These are phyloP conservation scores for Pythium volutum DNA, from an alignment of 352 stramenopile genomes.

Conservation along the genomic window DNA sequence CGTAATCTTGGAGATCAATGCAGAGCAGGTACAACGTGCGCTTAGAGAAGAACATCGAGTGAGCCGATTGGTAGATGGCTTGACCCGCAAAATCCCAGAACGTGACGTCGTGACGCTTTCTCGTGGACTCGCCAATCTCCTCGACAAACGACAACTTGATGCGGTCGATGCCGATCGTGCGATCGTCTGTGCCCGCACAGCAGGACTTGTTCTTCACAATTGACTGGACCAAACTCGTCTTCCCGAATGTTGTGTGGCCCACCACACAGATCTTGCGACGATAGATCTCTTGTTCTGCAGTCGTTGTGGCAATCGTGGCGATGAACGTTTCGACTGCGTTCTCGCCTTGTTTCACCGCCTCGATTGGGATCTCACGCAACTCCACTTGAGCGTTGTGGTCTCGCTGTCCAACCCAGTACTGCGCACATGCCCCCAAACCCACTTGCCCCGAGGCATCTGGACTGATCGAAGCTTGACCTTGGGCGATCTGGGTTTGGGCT, in stretches of 20 bases:
- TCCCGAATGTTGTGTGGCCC: neutral
- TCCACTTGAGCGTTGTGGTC: neutral
- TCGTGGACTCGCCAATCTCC: neutral
- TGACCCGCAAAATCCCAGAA: constrained; percentile 2
- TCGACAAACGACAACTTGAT: neutral
- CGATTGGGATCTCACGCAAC: neutral
- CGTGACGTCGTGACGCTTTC: neutral
- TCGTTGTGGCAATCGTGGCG: neutral
- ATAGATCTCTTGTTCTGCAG: neutral
- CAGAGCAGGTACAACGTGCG: constrained; percentile 4
- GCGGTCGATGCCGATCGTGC: neutral
- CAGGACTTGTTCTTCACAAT: neutral
- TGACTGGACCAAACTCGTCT: neutral
- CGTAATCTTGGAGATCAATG: neutral
- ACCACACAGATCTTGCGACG: constrained; percentile 8
- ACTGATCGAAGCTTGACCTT: neutral
- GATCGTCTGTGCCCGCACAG: neutral
- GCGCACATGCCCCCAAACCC: neutral
- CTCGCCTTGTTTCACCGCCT: neutral
- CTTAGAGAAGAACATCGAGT: neutral
- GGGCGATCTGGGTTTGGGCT: neutral
- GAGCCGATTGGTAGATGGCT: neutral
- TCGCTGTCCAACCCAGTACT: neutral
- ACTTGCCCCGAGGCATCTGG: neutral
- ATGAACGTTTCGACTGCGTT: neutral